These are phyloP conservation scores for Fusarium sp. DNA, from an alignment of 2,329 filamentous ascomycete genomes.

Conservation along the genomic window DNA sequence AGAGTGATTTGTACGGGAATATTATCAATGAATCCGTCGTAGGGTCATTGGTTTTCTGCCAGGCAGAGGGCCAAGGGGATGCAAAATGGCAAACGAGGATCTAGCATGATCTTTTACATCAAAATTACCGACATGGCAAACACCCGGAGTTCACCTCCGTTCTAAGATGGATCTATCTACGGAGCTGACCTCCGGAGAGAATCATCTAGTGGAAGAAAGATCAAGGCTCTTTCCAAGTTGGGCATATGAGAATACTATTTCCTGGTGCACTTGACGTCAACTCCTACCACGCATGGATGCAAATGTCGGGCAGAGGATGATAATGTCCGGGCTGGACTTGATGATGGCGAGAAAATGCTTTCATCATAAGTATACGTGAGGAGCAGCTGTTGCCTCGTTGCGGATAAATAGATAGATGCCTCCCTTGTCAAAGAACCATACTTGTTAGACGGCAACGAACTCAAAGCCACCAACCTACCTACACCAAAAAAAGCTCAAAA, in stretches of 20 bases:
- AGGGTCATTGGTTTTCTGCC: neutral
- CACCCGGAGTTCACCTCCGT: neutral
- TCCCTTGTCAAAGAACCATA: neutral
- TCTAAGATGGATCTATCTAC: neutral
- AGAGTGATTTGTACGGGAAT: neutral
- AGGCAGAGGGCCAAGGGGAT: neutral
- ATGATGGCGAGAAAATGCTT: neutral
- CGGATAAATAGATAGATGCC: neutral
- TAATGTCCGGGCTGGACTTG: neutral
- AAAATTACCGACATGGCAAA: neutral
- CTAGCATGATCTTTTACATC: neutral
- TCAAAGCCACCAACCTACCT: neutral
- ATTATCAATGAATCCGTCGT: neutral
- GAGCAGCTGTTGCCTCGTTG: neutral
- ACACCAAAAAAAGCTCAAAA: neutral
- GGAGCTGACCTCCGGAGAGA: slow-evolving; percentile 25
- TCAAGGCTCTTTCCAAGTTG: neutral
- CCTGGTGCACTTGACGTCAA: slow-evolving; percentile 30
- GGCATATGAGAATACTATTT: neutral
- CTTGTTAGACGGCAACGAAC: neutral
- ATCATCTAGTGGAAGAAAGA: neutral
- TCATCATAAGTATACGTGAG: slow-evolving; percentile 3
- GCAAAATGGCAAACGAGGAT: neutral
- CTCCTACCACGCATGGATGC: slow-evolving; percentile 1
- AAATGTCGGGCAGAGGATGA: slow-evolving; percentile 2